phyloP scores from a whole-genome alignment of 306 rosid genomes.

The Lathyrus oleraceus region DNA sequence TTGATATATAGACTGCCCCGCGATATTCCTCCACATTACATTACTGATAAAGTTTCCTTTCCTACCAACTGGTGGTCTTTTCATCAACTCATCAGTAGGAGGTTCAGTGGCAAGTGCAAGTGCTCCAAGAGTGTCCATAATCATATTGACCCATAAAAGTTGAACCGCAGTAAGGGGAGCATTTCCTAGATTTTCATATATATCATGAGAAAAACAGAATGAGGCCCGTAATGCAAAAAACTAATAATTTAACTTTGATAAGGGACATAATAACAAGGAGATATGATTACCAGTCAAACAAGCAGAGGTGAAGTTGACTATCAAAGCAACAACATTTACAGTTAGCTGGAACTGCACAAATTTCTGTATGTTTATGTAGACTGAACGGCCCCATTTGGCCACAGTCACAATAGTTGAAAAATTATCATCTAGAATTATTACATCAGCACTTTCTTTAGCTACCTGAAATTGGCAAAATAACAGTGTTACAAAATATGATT shows the following conservation, averaged over 20 bases:
- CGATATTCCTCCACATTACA: constrained; percentile 98
- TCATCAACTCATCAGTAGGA: constrained; percentile 85
- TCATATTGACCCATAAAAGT: constrained; percentile 99
- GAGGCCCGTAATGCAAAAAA: constrained; percentile 5
- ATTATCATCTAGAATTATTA: constrained; percentile 89
- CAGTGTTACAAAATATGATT: constrained; percentile 20
- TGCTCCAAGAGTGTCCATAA: constrained; percentile 99
- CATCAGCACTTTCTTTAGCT: constrained; percentile 98
- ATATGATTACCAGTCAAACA: constrained; percentile 78
- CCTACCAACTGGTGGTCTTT: constrained; percentile 91
- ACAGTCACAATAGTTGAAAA: constrained; percentile 95
- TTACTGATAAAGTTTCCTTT: constrained; percentile 93
- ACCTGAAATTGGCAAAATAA: constrained; percentile 62
- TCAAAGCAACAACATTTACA: constrained; percentile 90
- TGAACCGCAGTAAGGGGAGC: constrained; percentile 99
- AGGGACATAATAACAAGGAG: constrained; percentile 22
- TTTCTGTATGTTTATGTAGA: constrained; percentile 92
- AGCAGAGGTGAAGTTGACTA: constrained; percentile 94
- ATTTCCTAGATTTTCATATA: constrained; percentile 56
- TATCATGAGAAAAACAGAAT: constrained; percentile 7
- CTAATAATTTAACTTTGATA: constrained; percentile 6
- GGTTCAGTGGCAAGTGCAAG: constrained; percentile 98
- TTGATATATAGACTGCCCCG: constrained; percentile 89
- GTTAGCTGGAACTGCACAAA: constrained; percentile 98
- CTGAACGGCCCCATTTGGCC: constrained; percentile 99